phyloP scores from a whole-genome alignment of 2,329 filamentous ascomycete species.

The Xylaria sp. region DNA sequence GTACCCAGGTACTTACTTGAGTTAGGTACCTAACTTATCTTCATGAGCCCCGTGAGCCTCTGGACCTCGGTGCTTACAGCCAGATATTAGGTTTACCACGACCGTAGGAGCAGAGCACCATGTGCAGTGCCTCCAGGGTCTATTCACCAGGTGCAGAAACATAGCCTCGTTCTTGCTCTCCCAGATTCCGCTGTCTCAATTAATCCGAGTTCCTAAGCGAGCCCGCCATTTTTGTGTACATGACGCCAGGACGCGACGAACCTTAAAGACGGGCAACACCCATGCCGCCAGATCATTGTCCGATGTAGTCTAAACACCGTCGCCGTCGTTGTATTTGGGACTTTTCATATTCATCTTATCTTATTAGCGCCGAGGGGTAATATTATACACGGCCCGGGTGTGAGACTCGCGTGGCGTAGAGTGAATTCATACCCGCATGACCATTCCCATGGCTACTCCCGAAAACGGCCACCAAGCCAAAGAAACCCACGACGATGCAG shows the following conservation, averaged over 20 bases:
- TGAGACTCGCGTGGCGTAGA: neutral
- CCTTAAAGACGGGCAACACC: neutral
- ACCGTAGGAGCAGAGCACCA: neutral
- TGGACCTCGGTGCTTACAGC: too few relatives aligned
- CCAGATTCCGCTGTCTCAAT: too few relatives aligned
- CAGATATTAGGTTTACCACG: neutral
- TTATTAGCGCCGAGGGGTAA: neutral
- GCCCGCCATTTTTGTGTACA: neutral
- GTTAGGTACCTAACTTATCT: too few relatives aligned
- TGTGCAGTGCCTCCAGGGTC: neutral
- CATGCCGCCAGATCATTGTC: neutral
- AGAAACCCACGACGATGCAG: constrained; percentile 23
- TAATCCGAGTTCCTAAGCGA: too few relatives aligned
- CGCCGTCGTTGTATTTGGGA: neutral
- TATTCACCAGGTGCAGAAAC: constrained; percentile 5
- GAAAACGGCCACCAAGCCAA: constrained; percentile 22
- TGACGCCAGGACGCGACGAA: constrained; percentile 6
- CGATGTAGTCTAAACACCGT: constrained; percentile 11
- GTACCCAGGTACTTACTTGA: too few relatives aligned
- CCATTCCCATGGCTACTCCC: constrained; percentile 30
- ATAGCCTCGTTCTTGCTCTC: neutral
- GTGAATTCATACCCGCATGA: constrained; percentile 3
- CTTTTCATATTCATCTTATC: neutral
- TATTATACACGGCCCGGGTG: neutral
- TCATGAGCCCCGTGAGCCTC: too few relatives aligned